Base-by-base conservation (phyloP, 192 early-diverging fungal genomes). In the Umbelopsis ramanniana region DNA sequence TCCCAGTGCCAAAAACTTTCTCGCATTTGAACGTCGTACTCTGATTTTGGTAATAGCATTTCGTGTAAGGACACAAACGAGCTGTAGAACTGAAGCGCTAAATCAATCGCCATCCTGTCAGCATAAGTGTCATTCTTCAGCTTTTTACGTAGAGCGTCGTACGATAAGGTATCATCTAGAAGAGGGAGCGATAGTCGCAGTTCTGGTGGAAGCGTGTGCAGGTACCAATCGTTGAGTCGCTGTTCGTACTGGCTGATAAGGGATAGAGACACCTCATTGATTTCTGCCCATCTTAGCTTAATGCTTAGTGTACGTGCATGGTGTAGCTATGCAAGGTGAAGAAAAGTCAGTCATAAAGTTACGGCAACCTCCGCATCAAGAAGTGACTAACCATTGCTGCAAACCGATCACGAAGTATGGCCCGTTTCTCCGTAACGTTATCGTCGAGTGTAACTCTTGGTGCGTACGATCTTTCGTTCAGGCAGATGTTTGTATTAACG, bases 121-220 rank as follows among this genome's bases (percentile, higher is more conserved):
- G 69, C 60, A 43, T 69, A 23, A n/a, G 23, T 14, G 17, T 71
- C 68, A 22, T 52, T 29, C 3, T 45, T 45, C 19, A 75, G 24
- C 15, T 48, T 35, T 35, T 23, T 66, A n/a, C 54, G 37, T 9
- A 75, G 52, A 8, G 71, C 69, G 6, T 29, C 22, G 10, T 75
- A 69, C 15, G 46, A 26, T 2, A 75, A 43, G 2, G 57, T 45
- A 14, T 75, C 69, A 53, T 75, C 74, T 22, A 75, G 66, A 23
- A 75, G 66, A 29, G 33, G 33, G 26, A 57, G 69, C 17, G 74
- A 52, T 14, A 75, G 40, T 67, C 46, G 69, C 9, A 57, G 66
- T 19, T 75, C 69, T 5, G 33, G 47, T 15, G 68, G 47, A 6
- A 75, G 40, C 14, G 53, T 70, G 8, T 71, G 35, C 22, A 50